Base-by-base conservation (phyloP, 768 basidiomycete species). In the Suillus placidus region DNA sequence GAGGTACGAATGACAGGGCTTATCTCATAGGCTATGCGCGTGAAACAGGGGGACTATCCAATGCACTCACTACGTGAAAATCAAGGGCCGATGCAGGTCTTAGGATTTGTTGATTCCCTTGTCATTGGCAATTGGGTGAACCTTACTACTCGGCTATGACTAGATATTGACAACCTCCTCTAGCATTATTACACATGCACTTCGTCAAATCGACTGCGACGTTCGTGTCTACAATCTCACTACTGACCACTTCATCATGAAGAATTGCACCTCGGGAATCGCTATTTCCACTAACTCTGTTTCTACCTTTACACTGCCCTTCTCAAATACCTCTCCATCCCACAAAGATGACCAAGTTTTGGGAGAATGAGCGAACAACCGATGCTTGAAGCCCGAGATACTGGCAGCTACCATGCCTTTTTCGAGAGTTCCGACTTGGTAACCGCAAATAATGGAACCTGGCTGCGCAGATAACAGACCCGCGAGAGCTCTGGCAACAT, bases 241-340 rank as follows among this genome's bases (percentile, higher is more conserved):
- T n/a, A 57, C 56, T 16, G 56, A 38, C 56, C 37, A 57, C 23
- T 14, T 37, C n/a, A 56, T 35, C 34, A 37, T n/a, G 5, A 35
- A 56, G 34, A 1, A 7, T n/a, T 6, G 6, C 13, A 13, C 34
- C 20, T 12, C 55, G 34, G 13, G 9, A n/a, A 1, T 13, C 12
- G n/a, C 6, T 13, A 13, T 0, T 26, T 64, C 18, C 7, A 20
- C 60, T 2, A 80, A 62, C 14, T 61, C 40, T 2, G 71, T 66
- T 2, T 71, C 67, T 2, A 80, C 79, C 42, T 76, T 67, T 9
- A 81, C 79, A 5, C 66, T 71, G 4, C 80, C 80, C 37, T 72
- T 73, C 40, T 65, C 66, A 57, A 80, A 81, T 6, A 69, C 58
- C 51, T 37, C 62, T 5, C 66, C 69, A n/a, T 66, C 64, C 71